Base-by-base conservation (phyloP, 2,329 filamentous ascomycete genomes). In the Pyrenophora tritici-repentis region DNA sequence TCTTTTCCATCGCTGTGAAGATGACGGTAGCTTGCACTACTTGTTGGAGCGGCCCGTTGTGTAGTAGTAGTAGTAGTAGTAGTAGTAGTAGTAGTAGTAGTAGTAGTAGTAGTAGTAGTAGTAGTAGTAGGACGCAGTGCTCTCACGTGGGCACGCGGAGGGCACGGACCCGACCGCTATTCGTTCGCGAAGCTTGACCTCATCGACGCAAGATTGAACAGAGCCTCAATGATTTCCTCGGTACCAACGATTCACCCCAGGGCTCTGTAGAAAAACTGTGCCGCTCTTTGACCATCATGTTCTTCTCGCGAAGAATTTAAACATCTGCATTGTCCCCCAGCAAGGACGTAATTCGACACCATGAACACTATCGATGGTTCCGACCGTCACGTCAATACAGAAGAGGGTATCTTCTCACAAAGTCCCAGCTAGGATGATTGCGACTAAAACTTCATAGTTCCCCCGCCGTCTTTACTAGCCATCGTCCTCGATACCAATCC, bases 401-500 rank as follows among this genome's bases (percentile, higher is more conserved):
- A 72, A 40, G 70, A 73, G 50, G 67, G 71, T 71, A 66, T 40
- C 46, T 6, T 9, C 32, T 6, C 10, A 26, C 10, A 13, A 14
- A 12, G 32, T n/a, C 26, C 26, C 16, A 14, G 35, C 8, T 16
- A 16, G 9, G 10, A n/a, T 20, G 14, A 7, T 18, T 14, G 14
- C 22, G 35, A 42, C 58, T 62, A 20, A 59, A 40, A 17, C 9
- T 7, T 44, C 56, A 36, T 57, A 82, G 83, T 80, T 50, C 79
- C 81, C 33, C 77, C 83, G 9, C 90, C 94, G 0, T 96, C 93
- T 12, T 86, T 99, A 31, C 85, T 97, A 44, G 88, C 91, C 62
- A 87, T 99, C 66, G 82, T 99, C 67, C 83, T 99, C 77, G 94
- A 99, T 78, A 97, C 93, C 20, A 99, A 99, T 72, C 94, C 94